Evolutionary conservation across 2,329 filamentous ascomycete genomes (phyloP).

Genomic region (Aspergillus viridinutans): DNA sequence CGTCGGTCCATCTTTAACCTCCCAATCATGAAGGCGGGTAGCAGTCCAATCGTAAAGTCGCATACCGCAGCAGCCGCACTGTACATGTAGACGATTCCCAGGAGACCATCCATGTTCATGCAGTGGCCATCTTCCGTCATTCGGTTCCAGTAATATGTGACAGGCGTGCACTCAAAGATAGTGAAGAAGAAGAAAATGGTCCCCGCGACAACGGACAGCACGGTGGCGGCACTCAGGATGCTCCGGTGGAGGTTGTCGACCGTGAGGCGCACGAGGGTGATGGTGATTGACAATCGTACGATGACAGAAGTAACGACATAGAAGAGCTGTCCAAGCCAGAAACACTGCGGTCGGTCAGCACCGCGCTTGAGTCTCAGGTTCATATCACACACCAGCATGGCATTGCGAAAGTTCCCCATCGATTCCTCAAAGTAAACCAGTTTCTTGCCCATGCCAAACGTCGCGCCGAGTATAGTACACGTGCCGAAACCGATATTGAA

Average conservation of each 20-base stretch:
- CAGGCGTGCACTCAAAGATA: slow-evolving; percentile 49
- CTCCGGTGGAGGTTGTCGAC: slow-evolving; percentile 42
- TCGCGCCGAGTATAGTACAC: slow-evolving; percentile 20
- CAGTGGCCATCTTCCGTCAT: slow-evolving; percentile 34
- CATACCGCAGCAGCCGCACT: slow-evolving; percentile 28
- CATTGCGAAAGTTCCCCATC: slow-evolving; percentile 5
- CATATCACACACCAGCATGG: neutral
- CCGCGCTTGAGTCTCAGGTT: too few species aligned
- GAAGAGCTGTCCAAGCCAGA: slow-evolving; percentile 51
- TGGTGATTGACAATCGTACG: slow-evolving; percentile 49
- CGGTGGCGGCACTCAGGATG: slow-evolving; percentile 45
- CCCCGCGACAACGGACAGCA: slow-evolving; percentile 41
- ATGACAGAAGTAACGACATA: slow-evolving; percentile 47
- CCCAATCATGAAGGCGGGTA: slow-evolving; percentile 30
- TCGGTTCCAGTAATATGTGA: slow-evolving; percentile 46
- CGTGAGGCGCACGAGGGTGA: slow-evolving; percentile 51
- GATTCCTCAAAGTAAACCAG: slow-evolving; percentile 19
- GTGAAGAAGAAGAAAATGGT: slow-evolving; percentile 47
- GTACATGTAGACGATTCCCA: slow-evolving; percentile 25
- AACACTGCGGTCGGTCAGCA: slow-evolving; percentile 22
- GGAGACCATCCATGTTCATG: slow-evolving; percentile 29
- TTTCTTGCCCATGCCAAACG: slow-evolving; percentile 26
- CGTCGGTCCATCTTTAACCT: neutral
- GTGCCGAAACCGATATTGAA: slow-evolving; percentile 23
- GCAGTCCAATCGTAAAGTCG: slow-evolving; percentile 49